Percentiles rank a stretch among this genome's conserved stretches.
These are phyloP conservation scores for Metarhizium anisopliae DNA, from an alignment of 2,329 filamentous ascomycete genomes.

Conservation along the genomic window DNA sequence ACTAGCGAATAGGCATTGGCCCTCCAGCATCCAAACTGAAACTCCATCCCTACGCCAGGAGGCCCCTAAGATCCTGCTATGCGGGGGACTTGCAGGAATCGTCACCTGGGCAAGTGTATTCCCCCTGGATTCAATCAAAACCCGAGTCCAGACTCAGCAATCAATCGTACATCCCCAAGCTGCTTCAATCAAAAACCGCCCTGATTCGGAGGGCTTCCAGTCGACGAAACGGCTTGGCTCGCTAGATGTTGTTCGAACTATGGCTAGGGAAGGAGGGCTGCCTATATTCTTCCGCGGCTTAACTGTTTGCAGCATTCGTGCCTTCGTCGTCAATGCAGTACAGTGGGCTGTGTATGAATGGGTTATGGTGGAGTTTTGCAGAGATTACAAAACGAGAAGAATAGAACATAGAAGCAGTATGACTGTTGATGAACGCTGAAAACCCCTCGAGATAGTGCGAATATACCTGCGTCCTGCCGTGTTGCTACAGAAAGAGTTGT, in stretches of 20 bases:
- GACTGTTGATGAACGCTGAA: too few species aligned
- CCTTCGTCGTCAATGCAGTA: conserved; percentile 90
- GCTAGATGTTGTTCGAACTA: conserved; percentile 52
- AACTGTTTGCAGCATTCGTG: conserved; percentile 72
- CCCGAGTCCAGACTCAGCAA: conserved; percentile 72
- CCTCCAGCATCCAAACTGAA: conserved; percentile 18
- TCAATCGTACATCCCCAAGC: conserved; percentile 9
- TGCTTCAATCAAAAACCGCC: not conserved
- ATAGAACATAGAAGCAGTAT: not conserved
- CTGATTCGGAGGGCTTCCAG: not conserved
- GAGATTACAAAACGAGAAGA: conserved; percentile 4
- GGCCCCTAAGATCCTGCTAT: conserved; percentile 62
- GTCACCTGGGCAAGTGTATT: conserved; percentile 87
- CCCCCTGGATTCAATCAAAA: conserved; percentile 87
- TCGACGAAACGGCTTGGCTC: conserved; percentile 35
- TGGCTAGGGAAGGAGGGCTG: conserved; percentile 55
- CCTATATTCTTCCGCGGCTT: conserved; percentile 65
- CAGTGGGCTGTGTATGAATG: conserved; percentile 89
- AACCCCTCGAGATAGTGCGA: too few species aligned
- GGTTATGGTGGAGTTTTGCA: conserved; percentile 56
- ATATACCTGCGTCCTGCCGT: too few species aligned
- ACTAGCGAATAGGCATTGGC: conserved; percentile 54
- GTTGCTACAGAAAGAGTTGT: too few species aligned
- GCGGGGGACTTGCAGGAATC: conserved; percentile 79
- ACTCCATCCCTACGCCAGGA: conserved; percentile 25